Evolutionary conservation across 164 flowering plant species (phyloP).

Genomic region (Magnolia kwangsiensis): DNA sequence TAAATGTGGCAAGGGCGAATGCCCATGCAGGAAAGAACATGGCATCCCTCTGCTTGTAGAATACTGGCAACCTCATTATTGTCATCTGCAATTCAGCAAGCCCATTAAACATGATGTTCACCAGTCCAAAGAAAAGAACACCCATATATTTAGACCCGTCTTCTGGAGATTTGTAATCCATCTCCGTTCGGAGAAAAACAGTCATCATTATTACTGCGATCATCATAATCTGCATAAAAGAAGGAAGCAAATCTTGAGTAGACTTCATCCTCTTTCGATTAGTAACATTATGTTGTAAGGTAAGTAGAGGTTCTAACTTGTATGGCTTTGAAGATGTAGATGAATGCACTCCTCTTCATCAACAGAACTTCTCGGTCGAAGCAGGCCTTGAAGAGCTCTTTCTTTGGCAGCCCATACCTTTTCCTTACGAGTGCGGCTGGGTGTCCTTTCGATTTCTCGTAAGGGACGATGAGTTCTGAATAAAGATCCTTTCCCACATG

Average conservation of each 20-base stretch:
- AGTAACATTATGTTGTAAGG: neutral
- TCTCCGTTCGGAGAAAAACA: conserved; percentile 46
- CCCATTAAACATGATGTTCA: conserved; percentile 39
- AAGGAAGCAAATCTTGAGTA: neutral
- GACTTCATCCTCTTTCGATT: neutral
- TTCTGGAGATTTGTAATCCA: conserved; percentile 24
- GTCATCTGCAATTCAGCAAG: conserved; percentile 33
- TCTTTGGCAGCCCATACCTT: conserved; percentile 44
- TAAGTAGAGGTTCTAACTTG: conserved; percentile 30
- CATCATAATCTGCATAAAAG: conserved; percentile 29
- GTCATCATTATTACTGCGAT: conserved; percentile 40
- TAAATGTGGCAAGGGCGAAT: conserved; percentile 52
- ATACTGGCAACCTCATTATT: conserved; percentile 32
- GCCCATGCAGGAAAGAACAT: conserved; percentile 55
- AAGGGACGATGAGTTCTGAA: conserved; percentile 22
- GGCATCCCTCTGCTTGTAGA: conserved; percentile 44
- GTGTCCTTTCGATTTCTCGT: conserved; percentile 28
- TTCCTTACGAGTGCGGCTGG: conserved; percentile 41
- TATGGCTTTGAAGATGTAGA: conserved; percentile 46
- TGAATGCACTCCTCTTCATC: conserved; percentile 62
- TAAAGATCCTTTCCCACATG: conserved; percentile 30
- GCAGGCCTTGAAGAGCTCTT: conserved; percentile 55
- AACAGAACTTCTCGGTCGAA: conserved; percentile 48
- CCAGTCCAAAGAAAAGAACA: conserved; percentile 33
- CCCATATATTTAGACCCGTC: conserved; percentile 32